These are phyloP conservation scores for Pichia cabralensis DNA, from an alignment of 805 yeast species.

Conservation along the genomic window DNA sequence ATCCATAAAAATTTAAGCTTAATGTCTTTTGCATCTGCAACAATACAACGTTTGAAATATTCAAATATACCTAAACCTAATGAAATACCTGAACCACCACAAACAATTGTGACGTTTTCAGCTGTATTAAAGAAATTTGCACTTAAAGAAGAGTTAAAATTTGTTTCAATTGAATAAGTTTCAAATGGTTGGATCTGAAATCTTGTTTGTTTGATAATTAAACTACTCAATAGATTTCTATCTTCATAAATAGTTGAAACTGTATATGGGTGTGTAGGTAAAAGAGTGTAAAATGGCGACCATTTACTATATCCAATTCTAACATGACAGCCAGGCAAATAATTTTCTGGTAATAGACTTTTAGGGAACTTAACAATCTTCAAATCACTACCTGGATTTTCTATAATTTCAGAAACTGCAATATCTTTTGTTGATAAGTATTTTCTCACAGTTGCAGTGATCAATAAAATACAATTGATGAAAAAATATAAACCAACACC, in stretches of 20 bases:
- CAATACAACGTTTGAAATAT: slow-evolving; percentile 24
- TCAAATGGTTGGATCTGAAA: slow-evolving; percentile 26
- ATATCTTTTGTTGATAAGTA: slow-evolving; percentile 16
- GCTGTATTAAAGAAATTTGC: slow-evolving; percentile 37
- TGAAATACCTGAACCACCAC: slow-evolving; percentile 72
- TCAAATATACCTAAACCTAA: slow-evolving; percentile 46
- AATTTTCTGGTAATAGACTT: slow-evolving; percentile 15
- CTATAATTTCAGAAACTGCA: slow-evolving; percentile 13
- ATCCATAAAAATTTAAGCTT: slow-evolving; percentile 45
- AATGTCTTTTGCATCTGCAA: slow-evolving; percentile 18
- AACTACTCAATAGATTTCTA: slow-evolving; percentile 28
- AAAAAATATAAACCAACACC: slow-evolving; percentile 35
- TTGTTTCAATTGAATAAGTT: slow-evolving; percentile 32
- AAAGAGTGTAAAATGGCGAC: slow-evolving; percentile 35
- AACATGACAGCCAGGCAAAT: slow-evolving; percentile 48
- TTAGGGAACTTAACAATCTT: slow-evolving; percentile 11
- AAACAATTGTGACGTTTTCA: slow-evolving; percentile 40
- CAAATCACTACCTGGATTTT: slow-evolving; percentile 9
- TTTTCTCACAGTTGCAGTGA: slow-evolving; percentile 30
- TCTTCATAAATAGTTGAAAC: slow-evolving; percentile 31
- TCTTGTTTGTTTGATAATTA: slow-evolving; percentile 36
- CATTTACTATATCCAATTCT: slow-evolving; percentile 33
- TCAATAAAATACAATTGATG: slow-evolving; percentile 23
- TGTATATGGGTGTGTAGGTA: slow-evolving; percentile 63
- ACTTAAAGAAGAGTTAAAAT: slow-evolving; percentile 33